Base-by-base conservation (phyloP, 495 filamentous ascomycete species). In the Aspergillus homomorphus region DNA sequence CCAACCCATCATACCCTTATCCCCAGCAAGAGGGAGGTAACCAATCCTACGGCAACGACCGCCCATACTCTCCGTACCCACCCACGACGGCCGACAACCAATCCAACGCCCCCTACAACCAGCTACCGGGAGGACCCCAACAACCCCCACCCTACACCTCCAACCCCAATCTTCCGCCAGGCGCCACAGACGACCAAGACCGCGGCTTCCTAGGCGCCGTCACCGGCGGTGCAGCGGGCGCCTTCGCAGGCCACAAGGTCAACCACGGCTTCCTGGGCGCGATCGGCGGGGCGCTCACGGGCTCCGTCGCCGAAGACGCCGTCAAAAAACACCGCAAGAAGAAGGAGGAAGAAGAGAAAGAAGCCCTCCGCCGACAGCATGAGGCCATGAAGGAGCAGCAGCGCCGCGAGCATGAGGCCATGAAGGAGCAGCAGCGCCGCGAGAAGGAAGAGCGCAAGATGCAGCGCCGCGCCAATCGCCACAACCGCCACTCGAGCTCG, bases 261-360 rank as follows among this genome's bases (percentile, higher is more conserved):
- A 61, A 68, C 19, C 73, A 76, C 56, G 69, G 66, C 6, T 51
- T 76, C 26, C 49, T 76, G 19, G 73, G 73, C 21, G 63, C 73
- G n/a, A 58, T 76, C 30, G 72, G 67, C 4, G 73, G 73, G 7
- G 74, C 74, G 1, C 65, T 77, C 16, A 58, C 65, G 0, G 74
- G 74, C 10, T 75, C 66, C 19, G 63, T 72, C 18, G 54, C 69
- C 15, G 67, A 74, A 57, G 69, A 74, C 46, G 66, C 69, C n/a
- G 60, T 69, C 57, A 74, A 74, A 66, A 59, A 73, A 8, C 51
- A 66, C 33, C 56, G 53, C 16, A 48, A 58, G 30, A 55, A 57
- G 45, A 61, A 61, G 41, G 24, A 61, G 16, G 46, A 55, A n/a
- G 45, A 66, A 42, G 51, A 61, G 23, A 51, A 66, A 42, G 50